Evolutionary conservation across 805 yeast species (phyloP).

Genomic region (Myxozyma vanderwaltii): DNA sequence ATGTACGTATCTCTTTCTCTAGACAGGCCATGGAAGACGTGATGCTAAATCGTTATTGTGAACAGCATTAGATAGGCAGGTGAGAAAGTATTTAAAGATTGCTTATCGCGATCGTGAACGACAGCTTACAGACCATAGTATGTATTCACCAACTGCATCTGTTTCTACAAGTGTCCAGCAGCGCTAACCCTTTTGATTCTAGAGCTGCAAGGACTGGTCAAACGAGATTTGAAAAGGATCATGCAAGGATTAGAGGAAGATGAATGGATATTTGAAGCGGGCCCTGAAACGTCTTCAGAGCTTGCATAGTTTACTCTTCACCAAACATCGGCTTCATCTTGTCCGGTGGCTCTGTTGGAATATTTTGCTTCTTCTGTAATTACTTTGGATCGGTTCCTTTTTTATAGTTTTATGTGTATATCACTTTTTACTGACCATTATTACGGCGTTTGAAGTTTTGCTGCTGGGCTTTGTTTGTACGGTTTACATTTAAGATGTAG

Average conservation of each 20-base stretch:
- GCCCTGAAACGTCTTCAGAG: slow-evolving; percentile 13
- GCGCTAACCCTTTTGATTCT: slow-evolving; percentile 1
- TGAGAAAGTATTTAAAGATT: slow-evolving; percentile 10
- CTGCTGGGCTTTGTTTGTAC: background rate
- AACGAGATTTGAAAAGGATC: slow-evolving; percentile 22
- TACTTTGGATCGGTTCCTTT: background rate
- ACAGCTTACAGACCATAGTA: slow-evolving; percentile 8
- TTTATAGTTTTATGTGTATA: background rate
- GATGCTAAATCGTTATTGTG: background rate
- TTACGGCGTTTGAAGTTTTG: background rate
- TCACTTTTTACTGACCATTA: background rate
- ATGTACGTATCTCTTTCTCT: slow-evolving; percentile 17
- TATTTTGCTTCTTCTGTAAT: background rate
- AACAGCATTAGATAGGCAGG: slow-evolving; percentile 21
- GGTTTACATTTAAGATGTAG: background rate
- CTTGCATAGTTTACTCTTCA: background rate
- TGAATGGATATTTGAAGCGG: slow-evolving; percentile 30
- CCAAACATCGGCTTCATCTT: no score
- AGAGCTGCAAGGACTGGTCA: slow-evolving; percentile 26
- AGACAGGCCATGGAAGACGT: no score
- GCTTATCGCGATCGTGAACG: slow-evolving; percentile 13
- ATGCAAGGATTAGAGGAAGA: slow-evolving; percentile 25
- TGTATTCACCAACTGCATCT: background rate
- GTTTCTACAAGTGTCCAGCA: background rate
- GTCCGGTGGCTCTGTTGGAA: no score